Evolutionary conservation across 345 rosid genomes (phyloP).

Genomic region (Barbarea vulgaris): DNA sequence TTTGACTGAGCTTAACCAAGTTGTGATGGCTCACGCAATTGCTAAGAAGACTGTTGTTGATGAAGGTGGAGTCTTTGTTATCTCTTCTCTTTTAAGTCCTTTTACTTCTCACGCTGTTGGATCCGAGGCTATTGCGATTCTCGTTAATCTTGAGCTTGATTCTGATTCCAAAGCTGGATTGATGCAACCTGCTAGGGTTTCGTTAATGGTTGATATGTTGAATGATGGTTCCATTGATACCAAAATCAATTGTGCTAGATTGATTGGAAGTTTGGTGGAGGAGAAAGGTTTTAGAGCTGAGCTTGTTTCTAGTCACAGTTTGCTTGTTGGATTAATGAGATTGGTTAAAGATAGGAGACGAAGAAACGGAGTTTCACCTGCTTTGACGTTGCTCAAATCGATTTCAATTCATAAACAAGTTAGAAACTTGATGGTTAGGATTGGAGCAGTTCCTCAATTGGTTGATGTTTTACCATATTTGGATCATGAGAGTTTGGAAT

Average conservation of each 20-base stretch:
- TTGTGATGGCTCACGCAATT: constrained; percentile 51
- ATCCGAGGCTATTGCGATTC: constrained; percentile 67
- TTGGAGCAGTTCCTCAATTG: constrained; percentile 61
- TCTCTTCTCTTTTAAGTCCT: constrained; percentile 61
- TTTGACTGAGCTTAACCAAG: constrained; percentile 59
- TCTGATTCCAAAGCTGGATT: constrained; percentile 52
- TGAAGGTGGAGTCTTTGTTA: constrained; percentile 55
- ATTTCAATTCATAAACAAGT: constrained; percentile 52
- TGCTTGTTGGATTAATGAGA: constrained; percentile 65
- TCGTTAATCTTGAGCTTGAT: constrained; percentile 67
- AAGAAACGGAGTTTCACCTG: constrained; percentile 51
- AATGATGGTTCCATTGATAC: constrained; percentile 71
- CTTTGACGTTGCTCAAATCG: constrained; percentile 54
- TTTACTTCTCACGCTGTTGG: constrained; percentile 77
- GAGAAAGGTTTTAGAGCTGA: constrained; percentile 56
- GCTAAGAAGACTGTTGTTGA: constrained; percentile 60
- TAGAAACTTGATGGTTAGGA: constrained; percentile 50
- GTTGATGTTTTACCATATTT: constrained; percentile 58
- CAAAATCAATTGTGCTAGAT: constrained; percentile 58
- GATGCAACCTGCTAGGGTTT: constrained; percentile 66
- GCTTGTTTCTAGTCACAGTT: constrained; percentile 57
- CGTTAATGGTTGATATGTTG: constrained; percentile 65
- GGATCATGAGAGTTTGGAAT: constrained; percentile 54
- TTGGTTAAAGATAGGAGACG: constrained; percentile 64
- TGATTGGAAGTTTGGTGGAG: constrained; percentile 58